Percentiles rank a stretch among this genome's conserved stretches.
Conservation (phyloP, 2,329 filamentous ascomycete species). For the Aspergillus vadensis region DNA sequence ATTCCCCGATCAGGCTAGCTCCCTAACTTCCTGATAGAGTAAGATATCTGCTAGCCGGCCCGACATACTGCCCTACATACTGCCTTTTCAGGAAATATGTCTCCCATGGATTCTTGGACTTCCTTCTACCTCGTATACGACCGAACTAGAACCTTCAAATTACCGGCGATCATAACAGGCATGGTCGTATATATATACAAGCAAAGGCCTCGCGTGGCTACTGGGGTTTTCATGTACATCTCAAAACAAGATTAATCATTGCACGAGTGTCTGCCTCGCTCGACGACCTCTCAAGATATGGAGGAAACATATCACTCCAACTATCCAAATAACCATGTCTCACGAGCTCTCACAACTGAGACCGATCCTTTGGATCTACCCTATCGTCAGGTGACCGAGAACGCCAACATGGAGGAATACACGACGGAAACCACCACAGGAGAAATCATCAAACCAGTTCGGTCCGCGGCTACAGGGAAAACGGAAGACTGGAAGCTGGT, state of each 20-base stretch:
- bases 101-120: neutral
- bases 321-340: slow-evolving; percentile 16
- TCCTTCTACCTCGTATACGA: neutral
- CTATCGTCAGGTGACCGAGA: slow-evolving; percentile 62
- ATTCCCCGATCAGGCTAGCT: slow-evolving; percentile 11
- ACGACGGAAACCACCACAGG: slow-evolving; percentile 62
- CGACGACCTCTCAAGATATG: slow-evolving; percentile 17
- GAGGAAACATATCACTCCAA: slow-evolving; percentile 3
- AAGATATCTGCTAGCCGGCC: slow-evolving; percentile 7
- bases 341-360: slow-evolving; percentile 30
- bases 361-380: slow-evolving; percentile 60
- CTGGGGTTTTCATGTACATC: neutral
- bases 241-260: neutral
- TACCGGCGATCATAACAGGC: neutral
- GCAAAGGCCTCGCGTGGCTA: neutral
- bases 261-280: neutral
- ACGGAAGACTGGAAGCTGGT: slow-evolving; percentile 64
- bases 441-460: slow-evolving; percentile 59
- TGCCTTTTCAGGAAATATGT: slow-evolving; percentile 1
- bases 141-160: neutral
- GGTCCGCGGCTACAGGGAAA: slow-evolving; percentile 57
- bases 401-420: slow-evolving; percentile 68
- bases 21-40: neutral
- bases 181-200: slow-evolving; percentile 18
- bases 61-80: neutral